phyloP scores from a whole-genome alignment of 768 basidiomycete species.

The Mycena metata region DNA sequence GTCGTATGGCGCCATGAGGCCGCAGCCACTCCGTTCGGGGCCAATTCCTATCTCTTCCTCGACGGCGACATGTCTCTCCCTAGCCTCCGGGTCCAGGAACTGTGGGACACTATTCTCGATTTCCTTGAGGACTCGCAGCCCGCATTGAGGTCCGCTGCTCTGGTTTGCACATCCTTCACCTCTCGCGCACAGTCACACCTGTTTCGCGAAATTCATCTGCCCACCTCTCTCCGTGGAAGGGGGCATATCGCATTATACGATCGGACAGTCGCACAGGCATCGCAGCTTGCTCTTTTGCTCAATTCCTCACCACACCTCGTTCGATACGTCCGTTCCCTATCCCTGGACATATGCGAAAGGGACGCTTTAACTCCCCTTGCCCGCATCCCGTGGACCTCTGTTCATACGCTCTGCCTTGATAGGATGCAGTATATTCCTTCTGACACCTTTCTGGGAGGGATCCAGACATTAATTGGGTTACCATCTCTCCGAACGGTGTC shows the following conservation, averaged over 20 bases:
- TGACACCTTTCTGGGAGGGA: background rate
- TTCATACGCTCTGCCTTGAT: background rate
- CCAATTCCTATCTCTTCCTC: too few relatives aligned
- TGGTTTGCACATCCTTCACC: background rate
- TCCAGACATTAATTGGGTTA: background rate
- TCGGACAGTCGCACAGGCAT: background rate
- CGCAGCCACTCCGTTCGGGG: too few relatives aligned
- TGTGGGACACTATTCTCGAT: background rate
- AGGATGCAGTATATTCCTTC: background rate
- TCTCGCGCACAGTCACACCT: background rate
- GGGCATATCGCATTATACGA: too few relatives aligned
- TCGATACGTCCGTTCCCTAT: background rate
- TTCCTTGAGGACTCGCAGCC: background rate
- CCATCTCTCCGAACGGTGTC: background rate
- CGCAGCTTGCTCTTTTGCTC: background rate
- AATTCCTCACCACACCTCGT: background rate
- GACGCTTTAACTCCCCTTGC: background rate
- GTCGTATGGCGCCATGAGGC: too few relatives aligned
- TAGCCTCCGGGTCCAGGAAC: background rate
- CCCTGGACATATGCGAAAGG: background rate
- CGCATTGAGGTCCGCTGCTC: background rate
- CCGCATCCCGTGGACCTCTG: background rate
- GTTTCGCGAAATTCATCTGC: background rate
- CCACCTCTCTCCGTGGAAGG: too few relatives aligned
- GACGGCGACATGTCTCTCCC: background rate